These are phyloP conservation scores for Neoboletus magnificus DNA, from an alignment of 768 basidiomycete genomes.

Conservation along the genomic window DNA sequence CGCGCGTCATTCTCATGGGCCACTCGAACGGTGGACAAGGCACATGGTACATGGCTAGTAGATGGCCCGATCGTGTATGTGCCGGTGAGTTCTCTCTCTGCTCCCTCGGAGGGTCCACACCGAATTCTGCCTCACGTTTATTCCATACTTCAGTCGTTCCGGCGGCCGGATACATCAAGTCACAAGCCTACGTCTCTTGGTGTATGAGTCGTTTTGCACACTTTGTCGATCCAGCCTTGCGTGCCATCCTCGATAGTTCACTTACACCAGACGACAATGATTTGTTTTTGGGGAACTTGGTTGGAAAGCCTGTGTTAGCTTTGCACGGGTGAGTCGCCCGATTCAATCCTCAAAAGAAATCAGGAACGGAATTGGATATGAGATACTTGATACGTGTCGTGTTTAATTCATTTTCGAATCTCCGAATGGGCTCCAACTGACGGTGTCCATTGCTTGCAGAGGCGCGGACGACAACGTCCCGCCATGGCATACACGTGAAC, in stretches of 20 bases:
- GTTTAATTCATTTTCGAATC: not conserved
- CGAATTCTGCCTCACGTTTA: not conserved
- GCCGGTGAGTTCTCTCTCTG: slow-evolving; percentile 43
- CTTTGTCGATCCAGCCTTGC: slow-evolving; percentile 72
- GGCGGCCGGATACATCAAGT: slow-evolving; percentile 82
- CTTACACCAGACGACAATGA: slow-evolving; percentile 87
- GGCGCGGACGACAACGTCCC: slow-evolving; percentile 86
- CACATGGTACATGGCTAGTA: slow-evolving; percentile 72
- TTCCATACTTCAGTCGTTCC: slow-evolving; percentile 52
- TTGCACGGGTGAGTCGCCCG: slow-evolving; percentile 70
- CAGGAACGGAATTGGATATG: not conserved
- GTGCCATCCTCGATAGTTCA: slow-evolving; percentile 68
- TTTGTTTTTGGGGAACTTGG: slow-evolving; percentile 76
- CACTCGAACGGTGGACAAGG: slow-evolving; percentile 96
- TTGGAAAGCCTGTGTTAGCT: slow-evolving; percentile 63
- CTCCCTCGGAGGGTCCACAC: not conserved
- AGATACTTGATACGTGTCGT: not conserved
- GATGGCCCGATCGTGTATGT: slow-evolving; percentile 73
- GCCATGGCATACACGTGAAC: slow-evolving; percentile 75
- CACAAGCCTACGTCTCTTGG: slow-evolving; percentile 80
- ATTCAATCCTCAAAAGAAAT: not conserved
- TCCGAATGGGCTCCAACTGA: not conserved
- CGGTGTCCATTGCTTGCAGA: slow-evolving; percentile 34
- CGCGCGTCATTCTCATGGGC: slow-evolving; percentile 67
- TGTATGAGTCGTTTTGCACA: slow-evolving; percentile 70